Evolutionary conservation across 495 filamentous ascomycete species (phyloP).

Genomic region (Massariosphaeria phaeospora): DNA sequence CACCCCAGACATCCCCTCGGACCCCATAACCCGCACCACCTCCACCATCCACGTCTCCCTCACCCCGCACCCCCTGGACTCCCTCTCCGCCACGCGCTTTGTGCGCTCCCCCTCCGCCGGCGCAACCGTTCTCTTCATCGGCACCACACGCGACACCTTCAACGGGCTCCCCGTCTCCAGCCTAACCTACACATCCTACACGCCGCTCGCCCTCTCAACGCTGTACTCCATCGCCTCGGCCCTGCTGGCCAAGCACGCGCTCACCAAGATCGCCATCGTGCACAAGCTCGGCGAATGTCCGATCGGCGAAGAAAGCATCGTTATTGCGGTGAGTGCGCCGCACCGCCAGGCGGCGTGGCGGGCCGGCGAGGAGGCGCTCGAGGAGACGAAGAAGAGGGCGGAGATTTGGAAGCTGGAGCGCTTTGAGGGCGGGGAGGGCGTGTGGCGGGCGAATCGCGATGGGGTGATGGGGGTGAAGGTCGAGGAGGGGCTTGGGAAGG

Average conservation of each 20-base stretch:
- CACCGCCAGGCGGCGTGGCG: conserved; percentile 87
- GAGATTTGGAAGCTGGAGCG: conserved; percentile 97
- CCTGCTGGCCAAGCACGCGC: conserved; percentile 53
- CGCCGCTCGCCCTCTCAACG: conserved; percentile 67
- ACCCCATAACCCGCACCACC: conserved; percentile 25
- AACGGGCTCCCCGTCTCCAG: conserved; percentile 64
- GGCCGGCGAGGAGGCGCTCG: conserved; percentile 84
- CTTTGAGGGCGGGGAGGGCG: conserved; percentile 68
- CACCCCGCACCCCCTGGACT: conserved; percentile 60
- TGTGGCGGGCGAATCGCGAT: conserved; percentile 92
- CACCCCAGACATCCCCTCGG: conserved; percentile 17
- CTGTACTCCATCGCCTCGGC: conserved; percentile 62
- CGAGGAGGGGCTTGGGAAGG: conserved; percentile 3
- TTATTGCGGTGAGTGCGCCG: conserved; percentile 78
- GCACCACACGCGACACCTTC: conserved; percentile 87
- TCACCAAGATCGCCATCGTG: conserved; percentile 69
- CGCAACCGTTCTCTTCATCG: conserved; percentile 43
- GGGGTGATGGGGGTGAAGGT: conserved; percentile 51
- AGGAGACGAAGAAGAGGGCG: conserved; percentile 74
- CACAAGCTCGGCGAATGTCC: conserved; percentile 86
- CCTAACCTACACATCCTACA: conserved; percentile 80
- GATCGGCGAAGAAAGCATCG: conserved; percentile 84
- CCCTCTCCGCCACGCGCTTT: conserved; percentile 54
- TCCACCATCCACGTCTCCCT: conserved; percentile 52
- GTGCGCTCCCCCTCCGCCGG: conserved; percentile 55